Evolutionary conservation across 2,329 filamentous ascomycete genomes (phyloP).

Genomic region (Penicillium sclerotigenum): DNA sequence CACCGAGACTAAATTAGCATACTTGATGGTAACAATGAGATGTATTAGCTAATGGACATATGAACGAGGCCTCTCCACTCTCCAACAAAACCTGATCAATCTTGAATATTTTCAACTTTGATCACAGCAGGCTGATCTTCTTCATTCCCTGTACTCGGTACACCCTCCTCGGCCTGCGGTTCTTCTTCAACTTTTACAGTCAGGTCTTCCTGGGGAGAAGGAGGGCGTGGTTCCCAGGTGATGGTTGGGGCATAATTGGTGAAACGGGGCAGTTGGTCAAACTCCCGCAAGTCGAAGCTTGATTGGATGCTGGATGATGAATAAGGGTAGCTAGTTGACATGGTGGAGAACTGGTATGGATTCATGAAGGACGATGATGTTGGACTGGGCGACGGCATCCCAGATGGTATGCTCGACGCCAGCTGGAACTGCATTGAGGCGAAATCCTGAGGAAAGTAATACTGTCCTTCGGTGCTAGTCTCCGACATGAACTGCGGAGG

Average conservation of each 20-base stretch:
- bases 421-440: not conserved
- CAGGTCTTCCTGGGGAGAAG: not conserved
- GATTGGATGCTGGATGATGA: not conserved
- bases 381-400: not conserved
- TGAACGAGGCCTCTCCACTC: not conserved
- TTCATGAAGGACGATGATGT: constrained; percentile 1
- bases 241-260: not conserved
- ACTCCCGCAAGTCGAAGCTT: not conserved
- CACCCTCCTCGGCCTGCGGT: not conserved
- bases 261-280: not conserved
- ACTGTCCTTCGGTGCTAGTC: not conserved
- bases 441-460: constrained; percentile 7
- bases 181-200: not conserved
- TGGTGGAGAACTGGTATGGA: not conserved
- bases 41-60: not conserved
- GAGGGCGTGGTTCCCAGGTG: constrained; percentile 1
- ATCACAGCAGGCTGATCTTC: not conserved
- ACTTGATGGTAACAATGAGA: not conserved
- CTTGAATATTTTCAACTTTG: not conserved
- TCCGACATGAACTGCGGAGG: constrained; percentile 5
- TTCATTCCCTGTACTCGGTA: not conserved
- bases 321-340: not conserved
- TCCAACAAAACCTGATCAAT: not conserved
- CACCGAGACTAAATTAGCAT: not conserved
- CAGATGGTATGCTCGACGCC: not conserved